Evolutionary conservation across 2,329 filamentous ascomycete genomes (phyloP).

Genomic region (Boeremia exigua): DNA sequence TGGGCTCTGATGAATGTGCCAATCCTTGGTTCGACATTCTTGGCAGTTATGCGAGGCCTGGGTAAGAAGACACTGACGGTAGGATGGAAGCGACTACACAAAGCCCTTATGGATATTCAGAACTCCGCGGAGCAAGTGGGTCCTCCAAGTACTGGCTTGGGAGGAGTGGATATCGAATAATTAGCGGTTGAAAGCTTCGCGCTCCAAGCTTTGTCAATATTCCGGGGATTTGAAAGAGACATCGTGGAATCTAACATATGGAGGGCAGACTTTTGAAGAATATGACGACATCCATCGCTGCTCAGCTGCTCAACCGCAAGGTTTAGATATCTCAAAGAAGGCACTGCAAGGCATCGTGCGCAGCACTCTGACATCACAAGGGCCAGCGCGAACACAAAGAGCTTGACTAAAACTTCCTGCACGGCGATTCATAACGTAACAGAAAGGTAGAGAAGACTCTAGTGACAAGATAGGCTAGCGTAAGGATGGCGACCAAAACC

Average conservation of each 20-base stretch:
- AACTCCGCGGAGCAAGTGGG: slow-evolving; percentile 9
- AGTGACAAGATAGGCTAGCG: not conserved
- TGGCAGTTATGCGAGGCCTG: not conserved
- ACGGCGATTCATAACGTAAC: slow-evolving; percentile 23
- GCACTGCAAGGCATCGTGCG: not conserved
- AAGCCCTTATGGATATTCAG: not conserved
- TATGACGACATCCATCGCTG: slow-evolving; percentile 14
- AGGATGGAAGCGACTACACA: not conserved
- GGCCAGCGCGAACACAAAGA: slow-evolving; percentile 4
- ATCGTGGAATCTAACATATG: not conserved
- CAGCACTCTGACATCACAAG: slow-evolving; percentile 21
- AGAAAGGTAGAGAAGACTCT: slow-evolving; percentile 15
- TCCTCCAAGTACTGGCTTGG: slow-evolving; percentile 2
- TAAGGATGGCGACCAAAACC: too few relatives aligned
- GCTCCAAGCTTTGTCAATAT: slow-evolving; percentile 11
- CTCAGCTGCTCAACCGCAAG: not conserved
- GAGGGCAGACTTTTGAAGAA: not conserved
- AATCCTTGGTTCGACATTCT: slow-evolving; percentile 9
- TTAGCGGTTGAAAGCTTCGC: slow-evolving; percentile 11
- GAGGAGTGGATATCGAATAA: slow-evolving; percentile 4
- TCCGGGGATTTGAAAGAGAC: not conserved
- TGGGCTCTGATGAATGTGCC: not conserved
- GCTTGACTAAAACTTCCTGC: slow-evolving; percentile 19
- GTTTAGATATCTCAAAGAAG: not conserved
- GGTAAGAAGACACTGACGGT: not conserved